Base-by-base conservation (phyloP, 2,329 filamentous ascomycete genomes). In the Chaetothyriales sp. region DNA sequence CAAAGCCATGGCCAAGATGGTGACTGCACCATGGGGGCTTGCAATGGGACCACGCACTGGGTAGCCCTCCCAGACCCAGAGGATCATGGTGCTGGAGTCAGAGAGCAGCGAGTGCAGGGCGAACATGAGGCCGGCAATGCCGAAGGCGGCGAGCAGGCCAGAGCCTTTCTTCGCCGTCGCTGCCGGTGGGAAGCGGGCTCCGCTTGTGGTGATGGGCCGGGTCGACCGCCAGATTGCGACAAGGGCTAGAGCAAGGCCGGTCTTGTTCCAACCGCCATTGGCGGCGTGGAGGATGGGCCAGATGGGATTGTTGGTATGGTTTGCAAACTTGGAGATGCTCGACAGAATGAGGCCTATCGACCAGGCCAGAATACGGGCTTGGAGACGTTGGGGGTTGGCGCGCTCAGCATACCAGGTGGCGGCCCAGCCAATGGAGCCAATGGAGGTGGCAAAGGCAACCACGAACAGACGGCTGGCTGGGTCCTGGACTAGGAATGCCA, bases 21-120 rank as follows among this genome's bases (percentile, higher is more conserved):
- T 95, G 65, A 84, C 80, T 62, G 86, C 88, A 50, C 89, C 92
- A 63, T 97, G 89, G n/a, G 89, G 88, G 47, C 83, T 88, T 55
- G 89, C 81, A 48, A 92, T 80, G 2, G 92, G 92, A 5, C 92
- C 92, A 48, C 85, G 81, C 43, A 97, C 80, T 13, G 92, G 92
- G 62, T 86, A 98, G 5, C 92, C 92, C 61, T 95, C 89, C 92
- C 92, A 98, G 2, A 88, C 88, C 92, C 92, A 98, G 15, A 89
- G 77, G 53, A 97, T 95, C 89, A 98, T 97, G 50, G 92, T 98
- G 72, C 92, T 97, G 0, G 89, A 94, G 66, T 98, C 92, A 0
- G 92, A 95, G 9, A 98, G 77, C 8, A 98, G 74, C 1, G 89
- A 95, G 66, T 97, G 92, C 63, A 97, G 76, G 4, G 79, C 86